Percentiles rank a stretch among this genome's conserved stretches.
Evolutionary conservation across 768 basidiomycete species (phyloP).

Genomic region (Boletus vermiculosoides): DNA sequence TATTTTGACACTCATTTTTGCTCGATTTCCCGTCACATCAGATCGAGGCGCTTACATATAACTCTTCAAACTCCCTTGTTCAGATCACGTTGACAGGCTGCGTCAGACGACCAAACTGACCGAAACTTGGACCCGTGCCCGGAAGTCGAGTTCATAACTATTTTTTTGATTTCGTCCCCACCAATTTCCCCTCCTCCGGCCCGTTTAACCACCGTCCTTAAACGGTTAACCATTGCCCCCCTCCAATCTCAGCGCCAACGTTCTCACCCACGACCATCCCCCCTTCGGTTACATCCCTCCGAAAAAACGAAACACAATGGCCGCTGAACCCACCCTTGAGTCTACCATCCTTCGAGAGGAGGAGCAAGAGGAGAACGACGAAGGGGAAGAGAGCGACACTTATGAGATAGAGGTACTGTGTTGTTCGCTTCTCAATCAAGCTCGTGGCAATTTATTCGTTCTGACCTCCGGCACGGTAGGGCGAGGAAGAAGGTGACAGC

Average conservation of each 20-base stretch:
- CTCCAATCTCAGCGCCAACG: conserved; percentile 1
- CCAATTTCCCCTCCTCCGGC: conserved; percentile 7
- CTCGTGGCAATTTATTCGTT: background rate
- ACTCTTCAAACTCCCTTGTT: background rate
- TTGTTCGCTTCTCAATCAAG: background rate
- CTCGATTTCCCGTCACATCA: conserved; percentile 1
- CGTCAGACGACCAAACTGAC: conserved; percentile 2
- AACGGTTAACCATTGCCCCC: conserved; percentile 1
- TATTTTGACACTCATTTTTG: conserved; percentile 6
- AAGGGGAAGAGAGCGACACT: conserved; percentile 29
- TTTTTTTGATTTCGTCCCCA: background rate
- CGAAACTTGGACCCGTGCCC: background rate
- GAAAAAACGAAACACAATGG: too few relatives aligned
- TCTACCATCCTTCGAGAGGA: conserved; percentile 1
- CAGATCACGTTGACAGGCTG: conserved; percentile 4
- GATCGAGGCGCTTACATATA: conserved; percentile 11
- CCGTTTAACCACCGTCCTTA: conserved; percentile 13
- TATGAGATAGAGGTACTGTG: conserved; percentile 28
- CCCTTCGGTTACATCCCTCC: too few relatives aligned
- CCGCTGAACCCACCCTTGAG: conserved; percentile 12
- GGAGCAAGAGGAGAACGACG: conserved; percentile 6
- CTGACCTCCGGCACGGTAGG: conserved; percentile 10
- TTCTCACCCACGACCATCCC: conserved; percentile 6
- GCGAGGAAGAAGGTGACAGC: conserved; percentile 15
- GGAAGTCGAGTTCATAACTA: background rate